Evolutionary conservation across 2,329 filamentous ascomycete genomes (phyloP).

Genomic region (Ophiostoma tasmaniense): DNA sequence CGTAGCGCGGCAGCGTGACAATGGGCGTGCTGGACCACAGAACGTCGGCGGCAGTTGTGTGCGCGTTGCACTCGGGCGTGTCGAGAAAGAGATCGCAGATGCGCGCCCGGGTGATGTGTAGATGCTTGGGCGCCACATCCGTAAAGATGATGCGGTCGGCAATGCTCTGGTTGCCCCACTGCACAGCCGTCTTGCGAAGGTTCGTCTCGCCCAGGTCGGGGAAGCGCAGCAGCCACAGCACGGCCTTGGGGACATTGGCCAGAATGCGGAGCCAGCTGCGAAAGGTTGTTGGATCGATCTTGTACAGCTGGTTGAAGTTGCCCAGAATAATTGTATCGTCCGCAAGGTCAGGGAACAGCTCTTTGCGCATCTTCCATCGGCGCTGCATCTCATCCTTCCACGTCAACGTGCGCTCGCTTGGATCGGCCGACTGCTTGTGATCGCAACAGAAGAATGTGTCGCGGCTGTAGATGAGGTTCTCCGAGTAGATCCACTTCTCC

Average conservation of each 20-base stretch:
- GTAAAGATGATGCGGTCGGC: constrained; percentile 87
- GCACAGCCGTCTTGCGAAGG: constrained; percentile 66
- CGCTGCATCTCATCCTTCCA: constrained; percentile 79
- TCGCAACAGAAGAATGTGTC: constrained; percentile 99
- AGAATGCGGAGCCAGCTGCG: constrained; percentile 92
- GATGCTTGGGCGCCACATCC: constrained; percentile 88
- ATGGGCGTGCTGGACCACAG: constrained; percentile 94
- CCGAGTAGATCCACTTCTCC: constrained; percentile 87
- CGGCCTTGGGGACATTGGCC: constrained; percentile 71
- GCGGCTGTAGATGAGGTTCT: constrained; percentile 90
- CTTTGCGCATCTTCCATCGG: constrained; percentile 87
- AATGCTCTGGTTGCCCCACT: constrained; percentile 79
- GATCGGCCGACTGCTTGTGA: constrained; percentile 73
- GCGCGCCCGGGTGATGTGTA: constrained; percentile 85
- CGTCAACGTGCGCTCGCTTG: constrained; percentile 54
- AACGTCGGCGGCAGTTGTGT: constrained; percentile 93
- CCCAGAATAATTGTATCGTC: constrained; percentile 86
- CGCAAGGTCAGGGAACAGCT: constrained; percentile 73
- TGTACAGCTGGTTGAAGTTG: constrained; percentile 98
- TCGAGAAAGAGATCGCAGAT: constrained; percentile 94
- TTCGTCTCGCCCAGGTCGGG: constrained; percentile 87
- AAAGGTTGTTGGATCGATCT: constrained; percentile 98
- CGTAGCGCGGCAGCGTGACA: constrained; percentile 80
- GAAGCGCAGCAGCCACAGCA: constrained; percentile 94
- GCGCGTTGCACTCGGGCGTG: constrained; percentile 95